phyloP scores from a whole-genome alignment of 495 filamentous ascomycete genomes.

The Cercophora newfieldiana region DNA sequence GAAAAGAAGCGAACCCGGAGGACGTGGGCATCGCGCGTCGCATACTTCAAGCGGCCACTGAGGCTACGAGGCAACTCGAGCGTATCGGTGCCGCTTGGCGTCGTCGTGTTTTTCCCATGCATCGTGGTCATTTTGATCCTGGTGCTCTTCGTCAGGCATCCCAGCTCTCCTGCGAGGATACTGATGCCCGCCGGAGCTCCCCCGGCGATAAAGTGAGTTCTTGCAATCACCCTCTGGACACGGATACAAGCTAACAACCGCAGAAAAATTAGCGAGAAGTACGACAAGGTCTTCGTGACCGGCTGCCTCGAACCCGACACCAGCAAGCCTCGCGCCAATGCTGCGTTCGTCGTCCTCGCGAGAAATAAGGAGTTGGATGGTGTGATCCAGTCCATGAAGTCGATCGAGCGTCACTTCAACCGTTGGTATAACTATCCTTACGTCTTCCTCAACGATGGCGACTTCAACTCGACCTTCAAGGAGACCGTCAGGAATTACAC shows the following conservation, averaged over 20 bases:
- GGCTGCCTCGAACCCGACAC: constrained; percentile 78
- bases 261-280: constrained; percentile 95
- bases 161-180: constrained; percentile 76
- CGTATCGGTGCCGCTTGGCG: constrained; percentile 89
- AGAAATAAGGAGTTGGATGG: constrained; percentile 96
- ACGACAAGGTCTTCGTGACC: constrained; percentile 93
- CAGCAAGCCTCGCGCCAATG: constrained; percentile 73
- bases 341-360: constrained; percentile 92
- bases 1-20: constrained; percentile 41
- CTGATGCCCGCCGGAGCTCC: constrained; percentile 88
- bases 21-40: constrained; percentile 55
- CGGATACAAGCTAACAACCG: constrained; percentile 17
- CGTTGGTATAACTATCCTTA: constrained; percentile 99
- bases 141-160: constrained; percentile 86
- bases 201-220: constrained; percentile 81
- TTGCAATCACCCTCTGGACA: not conserved
- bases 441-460: constrained; percentile 97
- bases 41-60: constrained; percentile 85
- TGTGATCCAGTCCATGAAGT: constrained; percentile 94
- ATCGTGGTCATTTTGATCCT: constrained; percentile 90
- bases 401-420: constrained; percentile 98
- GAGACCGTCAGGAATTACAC: constrained; percentile 88
- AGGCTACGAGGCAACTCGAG: constrained; percentile 91
- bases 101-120: constrained; percentile 89
- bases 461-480: constrained; percentile 93